Evolutionary conservation across 2,329 filamentous ascomycete genomes (phyloP), one percentile per base, ranked within the genome.

Genomic region (Alternaria alternata): DNA sequence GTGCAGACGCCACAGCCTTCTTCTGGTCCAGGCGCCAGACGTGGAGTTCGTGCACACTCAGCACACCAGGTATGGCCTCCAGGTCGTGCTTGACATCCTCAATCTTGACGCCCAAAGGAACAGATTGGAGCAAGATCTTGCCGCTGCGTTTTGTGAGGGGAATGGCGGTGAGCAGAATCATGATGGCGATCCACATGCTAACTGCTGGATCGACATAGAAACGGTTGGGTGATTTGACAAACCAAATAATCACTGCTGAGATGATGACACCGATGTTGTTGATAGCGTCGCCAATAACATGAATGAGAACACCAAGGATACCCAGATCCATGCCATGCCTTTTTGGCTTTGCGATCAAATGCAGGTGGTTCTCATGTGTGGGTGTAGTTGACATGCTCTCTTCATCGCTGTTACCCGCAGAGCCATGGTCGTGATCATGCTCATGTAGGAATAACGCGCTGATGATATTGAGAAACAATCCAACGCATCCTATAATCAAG

Each of bases 251-350:
- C 2, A 89, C 70, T 0, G 89, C 89, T 1, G 90, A 86, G 36
- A 89, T 80, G 49, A 93, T 92, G 60, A 94, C 90, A 9, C 90
- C 90, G 11, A 93, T 75, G 67, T 94, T 94, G 79, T 93, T 93
- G 63, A 90, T 82, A 5, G 89, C 89, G 69, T 94, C 91, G 32
- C 90, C 88, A 3, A 91, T 70, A 26, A 93, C 85, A 69, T 94
- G 91, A 14, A 91, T 78, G 11, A 93, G 71, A 1, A 91, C 89
- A 1, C 88, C 90, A 62, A 91, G 79, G 82, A 92, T 89, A 11
- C 88, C 89, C n/a, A 93, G 81, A 71, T 93, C 80, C 14, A 86
- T 59, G 46, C 72, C 68, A 4, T 71, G 67, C 18, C 70, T 67
- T 26, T 68, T 73, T 6, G 68, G 61, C 20, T 63, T 59, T 2